These are phyloP conservation scores for Marchantia paleacea DNA, from an alignment of 225 moss, liverwort and hornwort species.

Conservation along the genomic window DNA sequence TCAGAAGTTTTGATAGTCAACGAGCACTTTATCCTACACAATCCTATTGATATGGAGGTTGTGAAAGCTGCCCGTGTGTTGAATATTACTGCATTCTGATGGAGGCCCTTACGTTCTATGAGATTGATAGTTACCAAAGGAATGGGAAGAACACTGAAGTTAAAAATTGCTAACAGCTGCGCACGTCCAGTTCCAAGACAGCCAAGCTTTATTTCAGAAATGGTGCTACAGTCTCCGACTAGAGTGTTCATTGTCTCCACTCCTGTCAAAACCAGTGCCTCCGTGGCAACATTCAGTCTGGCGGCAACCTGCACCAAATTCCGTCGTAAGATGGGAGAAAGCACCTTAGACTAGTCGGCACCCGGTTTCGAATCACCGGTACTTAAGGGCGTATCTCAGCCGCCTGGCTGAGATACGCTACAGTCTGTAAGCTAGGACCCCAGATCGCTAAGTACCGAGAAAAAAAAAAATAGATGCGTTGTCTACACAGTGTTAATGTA, in stretches of 20 bases:
- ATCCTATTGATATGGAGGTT: too few relatives aligned
- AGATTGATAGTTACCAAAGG: slow-evolving; percentile 38
- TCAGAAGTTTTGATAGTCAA: too few relatives aligned
- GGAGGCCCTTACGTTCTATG: neutral
- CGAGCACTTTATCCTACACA: too few relatives aligned
- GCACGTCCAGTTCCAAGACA: slow-evolving; percentile 53
- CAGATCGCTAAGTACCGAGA: neutral
- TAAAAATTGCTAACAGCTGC: slow-evolving; percentile 43
- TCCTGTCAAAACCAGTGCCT: slow-evolving; percentile 65
- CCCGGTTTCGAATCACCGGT: neutral
- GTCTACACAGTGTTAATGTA: neutral
- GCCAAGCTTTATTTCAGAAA: slow-evolving; percentile 45
- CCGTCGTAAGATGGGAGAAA: neutral
- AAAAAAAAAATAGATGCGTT: neutral
- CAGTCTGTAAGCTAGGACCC: too few relatives aligned
- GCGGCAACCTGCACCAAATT: slow-evolving; percentile 55
- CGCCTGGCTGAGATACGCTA: neutral
- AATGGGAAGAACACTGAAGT: slow-evolving; percentile 54
- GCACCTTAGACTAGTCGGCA: neutral
- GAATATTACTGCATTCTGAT: neutral
- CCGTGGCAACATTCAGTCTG: slow-evolving; percentile 52
- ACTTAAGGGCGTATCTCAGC: too few relatives aligned
- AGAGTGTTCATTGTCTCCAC: slow-evolving; percentile 56
- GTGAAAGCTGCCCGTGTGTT: neutral
- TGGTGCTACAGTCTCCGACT: slow-evolving; percentile 52